Evolutionary conservation across 495 filamentous ascomycete species (phyloP), one percentile per base, ranked within the genome.

Genomic region (Hypoxylon subgilvum): DNA sequence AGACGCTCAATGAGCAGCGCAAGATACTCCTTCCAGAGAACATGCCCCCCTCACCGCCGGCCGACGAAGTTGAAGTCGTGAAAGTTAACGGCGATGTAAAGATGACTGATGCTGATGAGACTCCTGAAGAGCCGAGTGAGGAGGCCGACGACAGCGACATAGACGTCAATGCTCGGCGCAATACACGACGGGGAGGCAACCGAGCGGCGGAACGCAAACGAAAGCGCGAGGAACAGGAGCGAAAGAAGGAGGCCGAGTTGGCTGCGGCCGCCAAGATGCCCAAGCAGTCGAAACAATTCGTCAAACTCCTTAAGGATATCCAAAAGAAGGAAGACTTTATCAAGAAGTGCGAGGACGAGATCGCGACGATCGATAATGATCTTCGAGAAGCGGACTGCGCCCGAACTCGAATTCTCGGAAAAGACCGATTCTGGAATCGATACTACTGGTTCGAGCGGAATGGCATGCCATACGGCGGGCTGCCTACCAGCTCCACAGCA

Each of bases 391-490:
- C 91, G 34, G 91, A 96, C 69, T 96, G 93, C 66, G 88, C 91
- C 31, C 88, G 94, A 43, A 96, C 92, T 10, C 86, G 88, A 50
- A 85, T 91, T 45, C 80, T 98, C 8, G 94, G 94, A 36, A 90
- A 91, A 58, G 94, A 98, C 69, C 84, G 94, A 18, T 98, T 96
- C 77, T 96, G 90, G 85, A 98, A 97, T 68, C 89, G 92, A 16
- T 98, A 97, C 69, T 97, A 92, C 79, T 98, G 93, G 93, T 96
- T 97, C 69, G 94, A 98, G 73, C 88, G 92, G 30, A 98, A 97
- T 67, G 94, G 92, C 21, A 97, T 97, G 94, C 95, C 94, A 1
- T 96, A 90, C 68, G 91, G 79, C 39, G 95, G 95, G 1, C 77
- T 96, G 52, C 93, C 92, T 0, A 79, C 83, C 57, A 94, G 90